phyloP scores from a whole-genome alignment of 495 filamentous ascomycete species.

The Parathielavia hyrcaniae region DNA sequence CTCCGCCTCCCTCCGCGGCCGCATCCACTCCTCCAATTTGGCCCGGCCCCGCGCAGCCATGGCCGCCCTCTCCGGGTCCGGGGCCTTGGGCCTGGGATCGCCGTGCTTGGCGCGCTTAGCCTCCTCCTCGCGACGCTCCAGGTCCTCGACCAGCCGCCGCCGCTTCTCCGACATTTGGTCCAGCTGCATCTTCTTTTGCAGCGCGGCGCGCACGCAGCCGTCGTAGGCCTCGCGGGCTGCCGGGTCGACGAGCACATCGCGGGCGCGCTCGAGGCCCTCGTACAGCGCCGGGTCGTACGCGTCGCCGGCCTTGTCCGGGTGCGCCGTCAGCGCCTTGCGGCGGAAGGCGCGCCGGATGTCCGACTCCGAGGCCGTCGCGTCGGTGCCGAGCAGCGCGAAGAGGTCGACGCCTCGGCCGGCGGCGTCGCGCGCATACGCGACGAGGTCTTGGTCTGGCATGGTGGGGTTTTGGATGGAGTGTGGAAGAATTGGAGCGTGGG shows the following conservation, averaged over 20 bases:
- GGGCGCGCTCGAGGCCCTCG: conserved; percentile 43
- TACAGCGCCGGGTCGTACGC: conserved; percentile 43
- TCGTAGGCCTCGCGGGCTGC: conserved; percentile 41
- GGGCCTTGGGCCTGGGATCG: not conserved
- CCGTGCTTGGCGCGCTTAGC: conserved; percentile 26
- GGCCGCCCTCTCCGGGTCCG: conserved; percentile 20
- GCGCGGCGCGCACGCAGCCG: conserved; percentile 36
- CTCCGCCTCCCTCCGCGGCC: conserved; percentile 38
- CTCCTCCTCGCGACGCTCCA: conserved; percentile 32
- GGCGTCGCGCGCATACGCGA: conserved; percentile 38
- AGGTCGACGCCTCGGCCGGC: conserved; percentile 39
- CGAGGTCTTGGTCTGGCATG: conserved; percentile 35
- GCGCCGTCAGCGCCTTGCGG: conserved; percentile 42
- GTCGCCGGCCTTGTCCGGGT: conserved; percentile 46
- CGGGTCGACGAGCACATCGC: conserved; percentile 38
- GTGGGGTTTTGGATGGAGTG: not conserved
- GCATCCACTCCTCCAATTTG: conserved; percentile 33
- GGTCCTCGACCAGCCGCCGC: conserved; percentile 35
- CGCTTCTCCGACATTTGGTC: conserved; percentile 31
- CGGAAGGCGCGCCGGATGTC: conserved; percentile 46
- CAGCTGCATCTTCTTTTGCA: conserved; percentile 31
- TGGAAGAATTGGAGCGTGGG: not conserved
- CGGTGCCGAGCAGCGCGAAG: conserved; percentile 40
- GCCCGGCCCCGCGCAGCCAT: conserved; percentile 25
- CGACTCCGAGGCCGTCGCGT: conserved; percentile 36